These are phyloP conservation scores for Acer negundo DNA, from an alignment of 345 rosid species.

Conservation along the genomic window DNA sequence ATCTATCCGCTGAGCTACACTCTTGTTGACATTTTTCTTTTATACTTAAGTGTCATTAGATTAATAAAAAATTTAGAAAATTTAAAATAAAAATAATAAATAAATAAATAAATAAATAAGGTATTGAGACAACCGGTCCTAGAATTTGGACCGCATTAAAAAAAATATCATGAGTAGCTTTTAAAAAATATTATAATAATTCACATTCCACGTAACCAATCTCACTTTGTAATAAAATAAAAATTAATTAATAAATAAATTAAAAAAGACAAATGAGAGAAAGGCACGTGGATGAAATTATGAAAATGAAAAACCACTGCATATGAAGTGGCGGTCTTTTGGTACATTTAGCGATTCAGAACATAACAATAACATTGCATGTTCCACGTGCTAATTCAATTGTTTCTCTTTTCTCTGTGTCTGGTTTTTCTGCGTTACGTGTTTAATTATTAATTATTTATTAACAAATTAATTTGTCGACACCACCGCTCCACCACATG, in stretches of 20 bases:
- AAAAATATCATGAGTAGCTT: no score
- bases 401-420: not conserved
- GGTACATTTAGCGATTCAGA: not conserved
- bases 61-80: no score
- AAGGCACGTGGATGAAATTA: slow-evolving; percentile 13
- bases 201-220: no score
- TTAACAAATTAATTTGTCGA: not conserved
- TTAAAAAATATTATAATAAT: no score
- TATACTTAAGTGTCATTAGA: no score
- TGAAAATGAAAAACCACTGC: not conserved
- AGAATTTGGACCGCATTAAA: no score
- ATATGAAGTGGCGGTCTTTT: not conserved
- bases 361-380: not conserved
- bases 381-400: slow-evolving; percentile 20
- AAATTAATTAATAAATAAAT: not conserved
- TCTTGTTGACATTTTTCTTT: no score
- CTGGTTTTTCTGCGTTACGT: slow-evolving; percentile 21
- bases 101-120: no score
- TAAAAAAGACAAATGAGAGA: not conserved
- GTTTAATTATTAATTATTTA: not conserved
- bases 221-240: not conserved
- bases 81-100: no score
- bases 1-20: no score
- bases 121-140: no score
- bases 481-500: not conserved